phyloP scores from a whole-genome alignment of 163 green algal species.

The Chlamydomonas reinhardtii region DNA sequence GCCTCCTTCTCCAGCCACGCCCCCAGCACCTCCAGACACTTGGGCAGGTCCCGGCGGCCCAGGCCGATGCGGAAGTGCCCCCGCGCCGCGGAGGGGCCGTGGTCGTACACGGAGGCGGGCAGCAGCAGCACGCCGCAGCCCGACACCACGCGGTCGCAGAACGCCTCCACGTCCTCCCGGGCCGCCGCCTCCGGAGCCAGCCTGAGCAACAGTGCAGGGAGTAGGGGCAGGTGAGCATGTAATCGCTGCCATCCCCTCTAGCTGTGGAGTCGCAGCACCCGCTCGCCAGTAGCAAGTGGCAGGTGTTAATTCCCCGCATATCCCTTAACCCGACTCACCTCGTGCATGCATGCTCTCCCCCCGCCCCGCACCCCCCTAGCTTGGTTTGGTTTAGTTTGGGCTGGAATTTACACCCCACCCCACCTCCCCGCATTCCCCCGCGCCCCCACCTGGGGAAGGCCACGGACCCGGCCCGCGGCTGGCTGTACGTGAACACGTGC shows the following conservation, averaged over 20 bases:
- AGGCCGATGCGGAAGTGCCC: conserved; percentile 62
- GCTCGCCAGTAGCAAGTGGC: too few relatives aligned
- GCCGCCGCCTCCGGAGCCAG: too few relatives aligned
- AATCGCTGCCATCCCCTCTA: too few relatives aligned
- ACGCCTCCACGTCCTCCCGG: conserved; percentile 46
- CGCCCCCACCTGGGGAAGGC: conserved; percentile 54
- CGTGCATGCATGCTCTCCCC: too few relatives aligned
- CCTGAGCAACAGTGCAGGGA: neutral
- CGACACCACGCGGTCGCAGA: conserved; percentile 59
- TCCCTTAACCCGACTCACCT: too few relatives aligned
- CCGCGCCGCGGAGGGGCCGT: conserved; percentile 17
- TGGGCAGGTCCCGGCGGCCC: conserved; percentile 48
- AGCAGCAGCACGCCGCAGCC: conserved; percentile 71
- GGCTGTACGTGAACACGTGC: conserved; percentile 56
- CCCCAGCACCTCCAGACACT: conserved; percentile 52
- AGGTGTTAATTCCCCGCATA: too few relatives aligned
- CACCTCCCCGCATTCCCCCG: neutral
- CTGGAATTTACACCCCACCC: neutral
- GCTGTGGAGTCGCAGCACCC: too few relatives aligned
- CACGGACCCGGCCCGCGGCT: conserved; percentile 55
- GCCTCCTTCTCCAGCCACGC: too few relatives aligned
- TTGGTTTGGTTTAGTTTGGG: too few relatives aligned
- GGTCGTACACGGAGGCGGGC: conserved; percentile 66
- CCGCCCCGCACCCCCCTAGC: too few relatives aligned
- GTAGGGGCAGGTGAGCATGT: neutral